phyloP scores from a whole-genome alignment of 768 basidiomycete genomes.

The Tephrocybe sp. region DNA sequence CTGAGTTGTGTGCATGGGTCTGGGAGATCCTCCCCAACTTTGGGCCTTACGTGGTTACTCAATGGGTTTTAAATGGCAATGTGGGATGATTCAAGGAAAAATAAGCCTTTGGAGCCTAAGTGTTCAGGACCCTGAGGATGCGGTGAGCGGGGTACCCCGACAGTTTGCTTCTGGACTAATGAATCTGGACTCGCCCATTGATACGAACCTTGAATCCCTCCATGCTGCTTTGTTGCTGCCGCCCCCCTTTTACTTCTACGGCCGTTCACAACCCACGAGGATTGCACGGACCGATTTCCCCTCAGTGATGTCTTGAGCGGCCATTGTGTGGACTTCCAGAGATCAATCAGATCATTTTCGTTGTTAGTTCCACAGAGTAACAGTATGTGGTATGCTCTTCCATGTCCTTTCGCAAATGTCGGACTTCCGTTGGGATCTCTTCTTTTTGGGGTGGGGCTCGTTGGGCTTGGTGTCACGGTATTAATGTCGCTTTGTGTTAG shows the following conservation, averaged over 20 bases:
- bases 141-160: no score
- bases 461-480: no score
- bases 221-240: slow-evolving; percentile 2
- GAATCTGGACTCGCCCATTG: not conserved
- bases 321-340: no score
- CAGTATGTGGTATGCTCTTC: no score
- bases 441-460: no score
- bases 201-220: not conserved
- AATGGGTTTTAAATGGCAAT: not conserved
- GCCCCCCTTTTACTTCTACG: not conserved
- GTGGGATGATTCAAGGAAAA: not conserved
- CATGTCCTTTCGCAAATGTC: no score
- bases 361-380: no score
- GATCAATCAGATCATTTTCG: no score
- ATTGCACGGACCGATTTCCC: not conserved
- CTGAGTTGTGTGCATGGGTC: not conserved
- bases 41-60: not conserved
- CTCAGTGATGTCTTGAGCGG: not conserved
- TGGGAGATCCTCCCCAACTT: not conserved
- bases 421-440: no score
- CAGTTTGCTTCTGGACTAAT: not conserved
- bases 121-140: not conserved
- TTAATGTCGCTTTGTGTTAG: not conserved
- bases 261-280: not conserved
- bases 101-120: not conserved